Base-by-base conservation (phyloP, 768 basidiomycete genomes). In the Suillus discolor region DNA sequence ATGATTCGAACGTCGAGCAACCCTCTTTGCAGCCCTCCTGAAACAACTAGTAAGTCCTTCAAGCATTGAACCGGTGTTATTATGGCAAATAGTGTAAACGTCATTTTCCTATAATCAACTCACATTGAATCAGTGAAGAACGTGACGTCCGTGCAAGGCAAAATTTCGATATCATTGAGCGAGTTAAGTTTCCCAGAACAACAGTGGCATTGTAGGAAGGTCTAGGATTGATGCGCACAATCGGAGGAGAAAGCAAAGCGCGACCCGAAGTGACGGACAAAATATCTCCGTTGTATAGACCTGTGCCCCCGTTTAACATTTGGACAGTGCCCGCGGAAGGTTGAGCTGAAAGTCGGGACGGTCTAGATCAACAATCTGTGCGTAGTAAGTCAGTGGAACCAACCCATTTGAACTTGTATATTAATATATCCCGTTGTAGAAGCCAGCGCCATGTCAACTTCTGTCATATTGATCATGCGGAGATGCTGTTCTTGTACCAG, bases 171-270 rank as follows among this genome's bases (percentile, higher is more conserved):
- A 68, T 95, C 92, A 73, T 93, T 92, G 61, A 94, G 74, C 1
- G 92, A 92, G 77, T 91, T 93, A 84, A 92, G 77, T 93, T 94
- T 76, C 93, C 90, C 65, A 94, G 75, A 18, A 94, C 74, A 38
- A 90, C 83, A 0, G 89, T 92, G 5, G 83, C 78, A 64, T 92
- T 90, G 76, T 87, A 81, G 0, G 91, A 91, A 9, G 84, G 72
- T 4, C 70, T 72, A 0, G 91, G 89, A 72, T 91, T 86, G 59
- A 92, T 86, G 31, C 89, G 82, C 0, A 82, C 86, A 31, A 93
- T 71, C 4, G 85, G 85, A 23, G 91, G 85, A 9, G 91, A 87
- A 6, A 83, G 77, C 25, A 81, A 75, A 0, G 87, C 90, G 61
- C 89, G 85, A 44, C 90, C 90, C 23, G 89, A 89, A 13, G 83